Conservation (phyloP, 2,329 filamentous ascomycete species). For the Knoxdaviesia proteae region DNA sequence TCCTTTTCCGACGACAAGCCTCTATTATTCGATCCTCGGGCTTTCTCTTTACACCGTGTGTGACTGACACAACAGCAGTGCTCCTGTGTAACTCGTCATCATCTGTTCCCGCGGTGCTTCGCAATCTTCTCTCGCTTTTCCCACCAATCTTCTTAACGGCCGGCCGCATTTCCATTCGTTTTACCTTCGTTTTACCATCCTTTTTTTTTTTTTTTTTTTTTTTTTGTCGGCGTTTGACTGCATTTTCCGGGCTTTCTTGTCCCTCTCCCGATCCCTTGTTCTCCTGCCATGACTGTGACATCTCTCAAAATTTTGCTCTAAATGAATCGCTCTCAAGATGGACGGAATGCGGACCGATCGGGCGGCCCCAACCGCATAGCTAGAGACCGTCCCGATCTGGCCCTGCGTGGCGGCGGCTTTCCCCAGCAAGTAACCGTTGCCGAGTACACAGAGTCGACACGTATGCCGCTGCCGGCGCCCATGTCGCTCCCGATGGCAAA, state of each 20-base stretch:
- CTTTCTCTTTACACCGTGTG: not conserved
- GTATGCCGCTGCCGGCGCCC: no score
- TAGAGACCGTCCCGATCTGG: slow-evolving; percentile 29
- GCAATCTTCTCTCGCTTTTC: no score
- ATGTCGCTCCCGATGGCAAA: slow-evolving; percentile 4
- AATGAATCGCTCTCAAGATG: slow-evolving; percentile 37
- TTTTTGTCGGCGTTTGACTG: not conserved
- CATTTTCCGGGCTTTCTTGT: not conserved
- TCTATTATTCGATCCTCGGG: not conserved
- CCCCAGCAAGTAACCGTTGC: slow-evolving; percentile 5
- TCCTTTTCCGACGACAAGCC: not conserved
- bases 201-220: not conserved
- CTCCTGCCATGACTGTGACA: not conserved
- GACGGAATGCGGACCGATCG: slow-evolving; percentile 27
- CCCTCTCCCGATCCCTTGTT: not conserved
- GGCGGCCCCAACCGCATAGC: slow-evolving; percentile 32
- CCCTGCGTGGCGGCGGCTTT: slow-evolving; percentile 10
- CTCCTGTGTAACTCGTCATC: not conserved
- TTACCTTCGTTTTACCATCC: not conserved
- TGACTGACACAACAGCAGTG: not conserved
- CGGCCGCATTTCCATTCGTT: not conserved
- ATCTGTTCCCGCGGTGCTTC: not conserved
- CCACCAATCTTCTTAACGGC: no score
- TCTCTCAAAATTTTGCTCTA: slow-evolving; percentile 8
- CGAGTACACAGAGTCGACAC: no score